phyloP scores from a whole-genome alignment of 176 grass and related monocot genomes.

The Rhipidocladum racemiflorum region DNA sequence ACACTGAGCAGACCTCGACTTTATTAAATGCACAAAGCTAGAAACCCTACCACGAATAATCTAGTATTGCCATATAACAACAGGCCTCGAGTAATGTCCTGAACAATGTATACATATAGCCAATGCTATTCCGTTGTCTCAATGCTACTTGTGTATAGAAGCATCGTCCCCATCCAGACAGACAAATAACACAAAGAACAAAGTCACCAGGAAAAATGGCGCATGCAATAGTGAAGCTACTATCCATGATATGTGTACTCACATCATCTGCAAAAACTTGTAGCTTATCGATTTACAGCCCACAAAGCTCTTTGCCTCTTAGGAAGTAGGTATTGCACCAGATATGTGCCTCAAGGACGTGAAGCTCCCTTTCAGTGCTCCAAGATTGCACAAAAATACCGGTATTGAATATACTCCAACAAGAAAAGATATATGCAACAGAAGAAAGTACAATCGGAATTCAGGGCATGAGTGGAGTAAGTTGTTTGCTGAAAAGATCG shows the following conservation, averaged over 20 bases:
- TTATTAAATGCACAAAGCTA: slow-evolving; percentile 35
- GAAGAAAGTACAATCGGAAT: slow-evolving; percentile 19
- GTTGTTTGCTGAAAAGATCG: slow-evolving; percentile 87
- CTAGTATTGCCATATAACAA: slow-evolving; percentile 43
- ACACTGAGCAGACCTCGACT: not conserved
- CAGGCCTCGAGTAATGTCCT: slow-evolving; percentile 30
- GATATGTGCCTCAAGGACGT: slow-evolving; percentile 14
- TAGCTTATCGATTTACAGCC: slow-evolving; percentile 23
- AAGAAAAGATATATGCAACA: slow-evolving; percentile 42
- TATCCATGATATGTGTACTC: slow-evolving; percentile 24
- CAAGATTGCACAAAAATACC: slow-evolving; percentile 38
- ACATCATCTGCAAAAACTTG: slow-evolving; percentile 26
- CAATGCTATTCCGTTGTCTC: slow-evolving; percentile 27
- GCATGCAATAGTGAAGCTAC: not conserved
- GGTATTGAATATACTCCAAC: slow-evolving; percentile 31
- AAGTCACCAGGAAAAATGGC: slow-evolving; percentile 35
- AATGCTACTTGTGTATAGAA: slow-evolving; percentile 41
- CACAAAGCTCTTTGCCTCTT: slow-evolving; percentile 15
- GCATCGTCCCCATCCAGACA: not conserved
- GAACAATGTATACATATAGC: slow-evolving; percentile 43
- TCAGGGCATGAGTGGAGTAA: slow-evolving; percentile 76
- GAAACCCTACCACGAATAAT: not conserved
- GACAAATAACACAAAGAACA: slow-evolving; percentile 35
- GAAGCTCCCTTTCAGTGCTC: slow-evolving; percentile 29
- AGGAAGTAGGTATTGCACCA: slow-evolving; percentile 24